phyloP scores from a whole-genome alignment of 345 rosid genomes.

The Salix exigua region DNA sequence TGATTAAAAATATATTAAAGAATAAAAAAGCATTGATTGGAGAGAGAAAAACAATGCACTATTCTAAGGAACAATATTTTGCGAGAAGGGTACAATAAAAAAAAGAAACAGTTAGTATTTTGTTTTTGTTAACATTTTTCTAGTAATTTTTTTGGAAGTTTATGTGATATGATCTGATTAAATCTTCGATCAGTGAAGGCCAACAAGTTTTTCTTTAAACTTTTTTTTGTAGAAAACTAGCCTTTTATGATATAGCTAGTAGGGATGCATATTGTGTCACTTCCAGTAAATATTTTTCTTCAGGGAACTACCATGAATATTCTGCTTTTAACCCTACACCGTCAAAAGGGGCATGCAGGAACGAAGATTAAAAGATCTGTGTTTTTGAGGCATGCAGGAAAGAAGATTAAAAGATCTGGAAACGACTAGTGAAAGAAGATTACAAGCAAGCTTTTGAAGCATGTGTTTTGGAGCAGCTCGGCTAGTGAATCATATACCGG shows the following conservation, averaged over 20 bases:
- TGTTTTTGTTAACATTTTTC: too few relatives aligned
- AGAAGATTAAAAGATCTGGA: too few relatives aligned
- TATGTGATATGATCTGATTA: too few relatives aligned
- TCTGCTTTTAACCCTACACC: background rate
- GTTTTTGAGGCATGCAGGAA: background rate
- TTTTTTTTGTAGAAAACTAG: background rate
- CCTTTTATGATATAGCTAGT: background rate
- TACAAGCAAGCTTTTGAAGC: too few relatives aligned
- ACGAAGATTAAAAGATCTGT: background rate
- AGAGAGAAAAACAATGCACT: too few relatives aligned
- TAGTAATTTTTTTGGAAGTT: too few relatives aligned
- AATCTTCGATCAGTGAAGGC: background rate
- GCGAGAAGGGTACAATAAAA: too few relatives aligned
- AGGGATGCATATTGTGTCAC: background rate
- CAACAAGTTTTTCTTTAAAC: background rate
- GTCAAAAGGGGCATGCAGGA: background rate
- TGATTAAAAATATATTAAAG: too few relatives aligned
- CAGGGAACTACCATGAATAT: background rate
- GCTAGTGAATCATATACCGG: background rate
- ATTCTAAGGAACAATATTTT: too few relatives aligned
- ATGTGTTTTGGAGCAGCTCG: background rate
- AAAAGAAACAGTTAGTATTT: too few relatives aligned
- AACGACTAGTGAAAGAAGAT: too few relatives aligned
- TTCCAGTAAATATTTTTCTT: background rate
- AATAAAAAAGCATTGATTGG: too few relatives aligned